Base-by-base conservation (phyloP, 192 early-diverging fungal species). In the Cladochytrium replicatum region DNA sequence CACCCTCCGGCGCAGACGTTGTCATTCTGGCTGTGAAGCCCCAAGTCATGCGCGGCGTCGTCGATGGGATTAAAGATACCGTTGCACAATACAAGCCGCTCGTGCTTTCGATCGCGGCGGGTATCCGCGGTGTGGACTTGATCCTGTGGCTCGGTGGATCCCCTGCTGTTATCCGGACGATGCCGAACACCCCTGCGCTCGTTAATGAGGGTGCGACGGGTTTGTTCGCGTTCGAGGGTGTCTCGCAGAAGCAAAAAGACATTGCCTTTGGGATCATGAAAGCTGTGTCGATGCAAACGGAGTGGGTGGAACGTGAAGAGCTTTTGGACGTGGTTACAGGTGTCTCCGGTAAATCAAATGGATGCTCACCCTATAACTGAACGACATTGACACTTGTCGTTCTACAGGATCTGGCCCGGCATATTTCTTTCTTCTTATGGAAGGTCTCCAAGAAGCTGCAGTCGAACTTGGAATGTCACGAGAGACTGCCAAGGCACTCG, bases 181-280 rank as follows among this genome's bases (percentile, higher is more conserved):
- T 96, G 92, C 92, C 92, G 54, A 96, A 96, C 54, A 96, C 92
- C n/a, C 92, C 92, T 23, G 82, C 92, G 2, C 62, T 96, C 5
- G 81, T 91, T 0, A 67, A 67, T 32, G 85, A 93, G 60, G 93
- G 93, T 15, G 93, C 93, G 0, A 71, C 87, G 3, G 93, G 90
- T 2, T 57, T 93, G 52, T 93, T 71, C 50, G 89, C 89, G 0
- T 74, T 77, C 13, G 34, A 48, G 1, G 61, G 51, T 0, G 83
- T 90, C 7, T 74, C 70, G 13, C 55, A 57, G 2, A 48, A 45
- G 23, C 88, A 93, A 60, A 75, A 78, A 27, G 32, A 66, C 8
- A 59, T 82, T 29, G 80, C 90, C 7, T 77, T 80, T 48, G 71
- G 69, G 4, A 74, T 96, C 11, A 63, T 89, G 44, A 47, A 56